These are phyloP conservation scores for Debaryomyces hansenii DNA, from an alignment of 805 yeast species.

Conservation along the genomic window DNA sequence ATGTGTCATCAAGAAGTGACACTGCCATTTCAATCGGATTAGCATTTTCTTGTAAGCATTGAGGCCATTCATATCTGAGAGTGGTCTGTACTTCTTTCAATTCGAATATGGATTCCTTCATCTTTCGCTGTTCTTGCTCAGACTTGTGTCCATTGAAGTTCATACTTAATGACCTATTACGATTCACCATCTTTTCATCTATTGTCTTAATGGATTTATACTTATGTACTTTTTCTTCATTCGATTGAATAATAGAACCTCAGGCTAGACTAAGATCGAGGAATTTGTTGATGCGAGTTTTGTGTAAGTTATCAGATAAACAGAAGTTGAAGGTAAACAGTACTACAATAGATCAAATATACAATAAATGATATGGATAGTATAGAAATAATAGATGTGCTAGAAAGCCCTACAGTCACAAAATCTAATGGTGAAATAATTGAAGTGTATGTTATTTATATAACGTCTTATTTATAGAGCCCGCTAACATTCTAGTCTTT, in stretches of 20 bases:
- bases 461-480: background rate
- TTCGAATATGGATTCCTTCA: constrained; percentile 31
- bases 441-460: constrained; percentile 17
- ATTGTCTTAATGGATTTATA: background rate
- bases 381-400: constrained; percentile 12
- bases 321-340: background rate
- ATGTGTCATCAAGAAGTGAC: constrained; percentile 78
- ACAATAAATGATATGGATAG: constrained; percentile 6
- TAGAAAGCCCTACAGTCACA: constrained; percentile 7
- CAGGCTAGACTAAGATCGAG: background rate
- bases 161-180: constrained; percentile 25
- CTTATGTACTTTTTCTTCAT: too few relatives aligned
- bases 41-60: constrained; percentile 41
- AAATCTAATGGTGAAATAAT: constrained; percentile 12
- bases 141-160: constrained; percentile 17
- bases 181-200: constrained; percentile 11
- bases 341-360: background rate
- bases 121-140: constrained; percentile 15
- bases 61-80: constrained; percentile 47
- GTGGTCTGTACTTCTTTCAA: constrained; percentile 35
- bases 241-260: background rate
- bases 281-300: background rate
- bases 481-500: too few relatives aligned
- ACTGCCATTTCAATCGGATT: constrained; percentile 87
- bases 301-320: constrained; percentile 1